Evolutionary conservation across 805 yeast genomes (phyloP), one percentile per base, ranked within the genome.

Genomic region (Lipomyces yamadae): DNA sequence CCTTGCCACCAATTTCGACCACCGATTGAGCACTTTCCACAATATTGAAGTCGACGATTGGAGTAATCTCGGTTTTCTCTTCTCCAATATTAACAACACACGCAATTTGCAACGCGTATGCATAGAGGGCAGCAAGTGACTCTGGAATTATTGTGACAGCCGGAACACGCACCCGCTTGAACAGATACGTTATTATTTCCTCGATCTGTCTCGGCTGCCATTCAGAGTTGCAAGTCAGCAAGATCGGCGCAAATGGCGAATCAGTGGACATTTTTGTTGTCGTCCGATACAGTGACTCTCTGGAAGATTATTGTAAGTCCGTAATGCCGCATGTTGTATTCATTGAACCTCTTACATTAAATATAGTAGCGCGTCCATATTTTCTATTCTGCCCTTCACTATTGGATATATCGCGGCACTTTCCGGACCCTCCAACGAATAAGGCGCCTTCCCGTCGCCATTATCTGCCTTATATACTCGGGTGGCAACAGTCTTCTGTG

Each of bases 41-140:
- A 4, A 85, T 82, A 65, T 87, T 86, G 73, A 85, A 91, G 69
- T 90, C 95, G 37, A 90, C 77, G n/a, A 94, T 85, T 2, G 97
- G 95, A 11, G 88, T 82, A 32, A 94, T 81, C 75, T 92, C 97
- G 2, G 92, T 86, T 71, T 88, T 85, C 32, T 87, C 85, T 69
- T 81, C 80, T 24, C 98, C 98, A 58, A 94, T 82, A 76, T 94
- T 97, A 54, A 94, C 85, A 18, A 94, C 89, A 48, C 89, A 79
- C 0, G 92, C 83, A 68, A 87, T 89, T 52, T 87, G 83, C 10
- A 86, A 79, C 30, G 76, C 78, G 75, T 88, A 82, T 0, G 97
- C 94, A 77, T 86, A 92, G 18, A 90, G 81, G 1, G 92, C 80
- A 5, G 91, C 89, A 50, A 92, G 78, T 0, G 92, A 81, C 29